Evolutionary conservation across 257 asterid species (phyloP).

Genomic region (Solanum pimpinellifolium): DNA sequence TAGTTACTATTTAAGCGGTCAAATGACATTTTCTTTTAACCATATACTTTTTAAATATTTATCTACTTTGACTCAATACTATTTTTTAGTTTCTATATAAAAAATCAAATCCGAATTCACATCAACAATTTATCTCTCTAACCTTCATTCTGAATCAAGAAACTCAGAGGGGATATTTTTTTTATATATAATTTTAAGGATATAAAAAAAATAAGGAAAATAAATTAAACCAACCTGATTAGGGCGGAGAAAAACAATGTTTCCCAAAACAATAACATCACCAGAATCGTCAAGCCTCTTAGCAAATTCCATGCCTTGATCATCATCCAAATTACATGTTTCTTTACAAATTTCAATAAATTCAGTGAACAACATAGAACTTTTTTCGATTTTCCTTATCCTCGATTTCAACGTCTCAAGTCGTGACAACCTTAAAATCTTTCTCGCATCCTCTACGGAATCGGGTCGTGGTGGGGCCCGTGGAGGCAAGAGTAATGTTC

Average conservation of each 20-base stretch:
- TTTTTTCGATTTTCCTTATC: not conserved
- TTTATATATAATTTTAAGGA: too few species aligned
- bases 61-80: not conserved
- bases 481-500: not conserved
- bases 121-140: not conserved
- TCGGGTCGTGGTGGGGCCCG: not conserved
- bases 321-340: not conserved
- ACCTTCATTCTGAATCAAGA: not conserved
- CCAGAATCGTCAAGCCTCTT: constrained; percentile 9
- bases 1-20: not conserved
- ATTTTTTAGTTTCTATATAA: not conserved
- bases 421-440: not conserved
- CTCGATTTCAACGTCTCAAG: not conserved
- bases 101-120: not conserved
- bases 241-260: constrained; percentile 10
- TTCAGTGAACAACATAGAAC: not conserved
- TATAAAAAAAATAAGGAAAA: not conserved
- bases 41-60: not conserved
- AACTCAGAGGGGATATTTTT: not conserved
- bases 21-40: not conserved
- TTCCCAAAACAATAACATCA: constrained; percentile 6
- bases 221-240: not conserved
- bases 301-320: constrained; percentile 1
- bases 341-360: constrained; percentile 7
- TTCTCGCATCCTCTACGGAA: not conserved